Conservation (phyloP, 768 basidiomycete genomes). For the Omphalotus guepiniiformis region DNA sequence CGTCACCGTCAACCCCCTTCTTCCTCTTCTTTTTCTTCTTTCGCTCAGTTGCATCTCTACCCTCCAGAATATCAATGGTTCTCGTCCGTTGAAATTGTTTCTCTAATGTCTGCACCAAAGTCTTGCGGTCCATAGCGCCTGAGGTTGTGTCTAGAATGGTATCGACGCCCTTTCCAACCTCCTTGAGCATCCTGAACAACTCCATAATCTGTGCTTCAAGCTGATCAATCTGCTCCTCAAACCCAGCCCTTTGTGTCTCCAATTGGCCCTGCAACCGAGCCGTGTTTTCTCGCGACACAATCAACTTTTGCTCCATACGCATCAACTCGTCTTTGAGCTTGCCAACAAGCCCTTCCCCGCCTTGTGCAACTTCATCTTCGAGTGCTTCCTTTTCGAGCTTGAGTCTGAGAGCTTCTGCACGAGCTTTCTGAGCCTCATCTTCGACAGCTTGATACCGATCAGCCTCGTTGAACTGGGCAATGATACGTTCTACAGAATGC, state of each 20-base stretch:
- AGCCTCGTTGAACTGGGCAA: conserved; percentile 86
- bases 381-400: conserved; percentile 80
- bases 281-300: conserved; percentile 74
- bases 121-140: conserved; percentile 70
- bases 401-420: conserved; percentile 56
- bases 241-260: conserved; percentile 68
- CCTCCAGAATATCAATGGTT: conserved; percentile 85
- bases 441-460: conserved; percentile 78
- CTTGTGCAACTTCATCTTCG: conserved; percentile 77
- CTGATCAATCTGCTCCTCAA: conserved; percentile 84
- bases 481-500: conserved; percentile 82
- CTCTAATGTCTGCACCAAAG: conserved; percentile 75
- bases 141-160: conserved; percentile 65
- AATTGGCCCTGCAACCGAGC: conserved; percentile 73
- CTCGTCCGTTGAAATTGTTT: conserved; percentile 78
- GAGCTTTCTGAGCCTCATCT: conserved; percentile 69
- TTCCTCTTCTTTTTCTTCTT: conserved; percentile 26
- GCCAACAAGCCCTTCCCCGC: conserved; percentile 81
- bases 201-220: conserved; percentile 92
- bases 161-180: conserved; percentile 74
- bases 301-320: conserved; percentile 73
- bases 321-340: conserved; percentile 67
- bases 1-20: conserved; percentile 11
- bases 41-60: conserved; percentile 35
- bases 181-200: conserved; percentile 89